Base-by-base conservation (phyloP, 345 rosid species). In the Syzygium jambos region DNA sequence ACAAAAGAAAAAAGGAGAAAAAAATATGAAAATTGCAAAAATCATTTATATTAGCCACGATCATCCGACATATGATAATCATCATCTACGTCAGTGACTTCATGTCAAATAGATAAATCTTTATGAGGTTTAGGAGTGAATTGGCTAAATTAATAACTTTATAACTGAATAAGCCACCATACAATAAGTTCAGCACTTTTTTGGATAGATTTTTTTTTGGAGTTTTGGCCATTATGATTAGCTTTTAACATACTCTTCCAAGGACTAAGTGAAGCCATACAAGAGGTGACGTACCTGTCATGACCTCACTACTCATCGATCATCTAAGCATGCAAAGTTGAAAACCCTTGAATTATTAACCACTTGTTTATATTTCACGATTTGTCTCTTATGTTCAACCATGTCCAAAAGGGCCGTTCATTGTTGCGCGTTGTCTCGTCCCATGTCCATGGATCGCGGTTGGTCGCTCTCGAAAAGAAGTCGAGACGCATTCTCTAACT, bases 11-110 rank as follows among this genome's bases (percentile, higher is more conserved):
- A 30, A 65, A 9, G 30, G 25, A 5, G 52, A 29, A 29, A 63
- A 2, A 29, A 63, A 7, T 6, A 57, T 10, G 10, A 63, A 15
- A 2, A 4, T 5, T 65, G 4, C 22, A 68, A 34, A 38, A 73
- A 9, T 38, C 0, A 0, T 73, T 1, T 25, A 38, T 3, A 1
- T 38, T 6, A 7, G 0, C 23, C 11, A 0, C 1, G 0, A 7
- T 0, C 1, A 3, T 17, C 11, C 0, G 7, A 68, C 12, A 5
- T 9, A 9, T 1, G 21, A 19, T 13, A 73, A 2, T 2, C 3
- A 5, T 0, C 2, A 0, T 19, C 0, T 0, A 38, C 0, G 2
- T 73, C 1, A 19, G 0, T 1, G 7, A 73, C 9, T 73, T 68
- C 1, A 2, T 0, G 2, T 2, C 4, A 19, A 34, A 38, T 34